Evolutionary conservation across 495 filamentous ascomycete genomes (phyloP), one percentile per base, ranked within the genome.

Genomic region (Aspergillus homomorphus): DNA sequence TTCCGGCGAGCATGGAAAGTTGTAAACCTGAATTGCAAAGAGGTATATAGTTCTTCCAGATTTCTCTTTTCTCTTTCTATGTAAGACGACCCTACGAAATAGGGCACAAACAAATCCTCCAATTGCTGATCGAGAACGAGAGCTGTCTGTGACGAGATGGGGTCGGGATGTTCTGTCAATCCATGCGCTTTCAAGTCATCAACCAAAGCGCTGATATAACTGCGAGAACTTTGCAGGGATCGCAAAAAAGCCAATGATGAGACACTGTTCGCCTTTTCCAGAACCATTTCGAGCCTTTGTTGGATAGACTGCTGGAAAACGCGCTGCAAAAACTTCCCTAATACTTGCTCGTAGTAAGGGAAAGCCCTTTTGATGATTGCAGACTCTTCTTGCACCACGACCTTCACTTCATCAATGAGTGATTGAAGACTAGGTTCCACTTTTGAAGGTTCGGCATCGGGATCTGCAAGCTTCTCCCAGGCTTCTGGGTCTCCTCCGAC

Each of bases 251-350:
- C 92, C 21, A 99, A 76, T 4, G 91, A 91, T 1, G 95, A 98
- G 43, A 96, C 84, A 8, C 86, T 86, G 62, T 88, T 89, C 14
- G 95, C 93, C 72, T 96, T 96, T 58, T 96, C 91, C 45, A 99
- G 78, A 9, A 99, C 92, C 89, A 96, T 91, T 64, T 99, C 95
- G 14, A 99, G 79, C 3, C 92, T 80, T 71, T 98, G 94, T 68
- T 98, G 95, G 60, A 98, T 88, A 2, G 93, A 96, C 69, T 99
- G 95, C 68, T 99, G 93, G 69, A 98, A 99, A 6, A 99, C 87
- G 30, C 95, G 83, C 71, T 98, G 95, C 24, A 98, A 74, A 62
- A 99, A 99, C 59, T 90, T 90, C 41, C 85, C 83, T 45, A 99
- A 75, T 5, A 99, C 95, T 54, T 92, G 90, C 48, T 99, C 95